Conservation (phyloP, 768 basidiomycete genomes). For the Coprinopsis sp. region DNA sequence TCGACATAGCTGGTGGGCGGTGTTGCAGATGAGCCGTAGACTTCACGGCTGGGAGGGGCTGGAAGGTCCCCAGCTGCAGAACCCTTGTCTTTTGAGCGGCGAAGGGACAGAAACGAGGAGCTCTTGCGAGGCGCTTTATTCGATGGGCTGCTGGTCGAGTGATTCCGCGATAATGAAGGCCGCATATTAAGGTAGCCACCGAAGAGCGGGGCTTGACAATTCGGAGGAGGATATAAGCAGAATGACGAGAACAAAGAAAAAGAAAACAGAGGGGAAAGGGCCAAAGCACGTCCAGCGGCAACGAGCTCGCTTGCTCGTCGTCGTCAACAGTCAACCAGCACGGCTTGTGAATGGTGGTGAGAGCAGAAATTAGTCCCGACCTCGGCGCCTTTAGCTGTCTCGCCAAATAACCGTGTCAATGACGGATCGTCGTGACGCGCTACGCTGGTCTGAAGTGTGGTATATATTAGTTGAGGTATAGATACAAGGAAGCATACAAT, state of each 20-base stretch:
- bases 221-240: slow-evolving; percentile 5
- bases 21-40: slow-evolving; percentile 24
- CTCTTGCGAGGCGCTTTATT: slow-evolving; percentile 48
- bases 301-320: slow-evolving; percentile 1
- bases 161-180: slow-evolving; percentile 33
- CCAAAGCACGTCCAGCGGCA: not conserved
- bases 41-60: slow-evolving; percentile 16
- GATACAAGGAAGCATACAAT: not conserved
- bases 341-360: not conserved
- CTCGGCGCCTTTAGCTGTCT: slow-evolving; percentile 1
- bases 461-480: not conserved
- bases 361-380: not conserved
- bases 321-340: not conserved
- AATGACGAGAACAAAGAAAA: not conserved
- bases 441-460: too few relatives aligned
- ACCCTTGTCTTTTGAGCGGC: slow-evolving; percentile 42
- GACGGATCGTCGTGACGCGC: too few relatives aligned
- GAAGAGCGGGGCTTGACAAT: slow-evolving; percentile 1
- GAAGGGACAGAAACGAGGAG: slow-evolving; percentile 53
- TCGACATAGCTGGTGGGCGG: slow-evolving; percentile 40
- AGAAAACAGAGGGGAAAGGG: not conserved
- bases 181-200: slow-evolving; percentile 26
- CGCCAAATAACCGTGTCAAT: too few relatives aligned
- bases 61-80: slow-evolving; percentile 4
- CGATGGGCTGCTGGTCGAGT: slow-evolving; percentile 27